A percentile compares a stretch with the other conserved stretches of the same genome.
These are phyloP conservation scores for Pichia sorboxylosa DNA, from an alignment of 1,139 yeast species.

Conservation along the genomic window DNA sequence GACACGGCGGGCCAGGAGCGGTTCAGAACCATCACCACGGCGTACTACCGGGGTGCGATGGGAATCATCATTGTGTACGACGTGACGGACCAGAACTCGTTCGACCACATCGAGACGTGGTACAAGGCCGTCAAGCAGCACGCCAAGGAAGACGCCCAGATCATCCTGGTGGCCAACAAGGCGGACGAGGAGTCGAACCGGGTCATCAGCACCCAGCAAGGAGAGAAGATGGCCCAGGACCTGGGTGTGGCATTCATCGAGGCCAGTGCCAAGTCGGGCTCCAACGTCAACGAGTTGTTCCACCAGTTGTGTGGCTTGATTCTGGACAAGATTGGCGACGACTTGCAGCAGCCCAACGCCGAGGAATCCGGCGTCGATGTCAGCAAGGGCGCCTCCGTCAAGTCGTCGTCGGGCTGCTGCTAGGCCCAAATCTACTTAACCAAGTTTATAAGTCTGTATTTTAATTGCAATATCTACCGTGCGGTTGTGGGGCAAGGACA, in stretches of 20 bases:
- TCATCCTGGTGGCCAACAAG: conserved; percentile 90
- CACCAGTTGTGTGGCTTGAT: conserved; percentile 82
- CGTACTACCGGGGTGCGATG: conserved; percentile 98
- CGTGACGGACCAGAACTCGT: conserved; percentile 89
- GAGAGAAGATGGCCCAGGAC: conserved; percentile 79
- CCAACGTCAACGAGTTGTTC: conserved; percentile 85
- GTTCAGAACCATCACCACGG: conserved; percentile 94
- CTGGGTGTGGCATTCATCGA: conserved; percentile 86
- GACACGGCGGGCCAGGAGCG: conserved; percentile 99
- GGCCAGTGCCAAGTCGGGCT: conserved; percentile 90
- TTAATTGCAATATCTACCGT: too few relatives aligned
- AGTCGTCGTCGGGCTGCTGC: conserved; percentile 18
- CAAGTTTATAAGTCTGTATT: too few relatives aligned
- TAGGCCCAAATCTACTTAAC: too few relatives aligned
- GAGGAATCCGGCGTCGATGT: conserved; percentile 31
- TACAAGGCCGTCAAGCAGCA: conserved; percentile 90
- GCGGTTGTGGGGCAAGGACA: too few relatives aligned
- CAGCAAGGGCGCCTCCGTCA: conserved; percentile 24
- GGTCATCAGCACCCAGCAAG: conserved; percentile 78
- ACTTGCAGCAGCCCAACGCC: conserved; percentile 19
- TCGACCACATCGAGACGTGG: conserved; percentile 83
- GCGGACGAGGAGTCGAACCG: conserved; percentile 73
- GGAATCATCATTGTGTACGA: conserved; percentile 94
- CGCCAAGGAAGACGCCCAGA: conserved; percentile 90
- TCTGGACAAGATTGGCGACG: conserved; percentile 60